A percentile compares a stretch with the other conserved stretches of the same genome.
Conservation (phyloP, 805 yeast genomes). For the Sungouiella blattae region DNA sequence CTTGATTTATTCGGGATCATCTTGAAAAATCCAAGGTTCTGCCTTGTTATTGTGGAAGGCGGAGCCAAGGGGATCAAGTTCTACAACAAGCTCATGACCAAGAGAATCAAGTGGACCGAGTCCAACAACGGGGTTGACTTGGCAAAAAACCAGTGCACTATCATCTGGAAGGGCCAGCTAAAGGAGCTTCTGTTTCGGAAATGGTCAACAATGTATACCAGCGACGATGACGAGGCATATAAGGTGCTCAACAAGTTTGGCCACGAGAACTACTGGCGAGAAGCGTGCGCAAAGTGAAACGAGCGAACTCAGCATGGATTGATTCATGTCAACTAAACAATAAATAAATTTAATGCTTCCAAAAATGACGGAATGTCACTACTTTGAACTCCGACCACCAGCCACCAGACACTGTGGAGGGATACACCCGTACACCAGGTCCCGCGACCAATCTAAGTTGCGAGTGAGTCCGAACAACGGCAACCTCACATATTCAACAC, state of each 20-base stretch:
- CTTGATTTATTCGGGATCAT: slow-evolving; percentile 62
- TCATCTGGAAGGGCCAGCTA: slow-evolving; percentile 73
- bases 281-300: slow-evolving; percentile 12
- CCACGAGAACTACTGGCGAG: slow-evolving; percentile 58
- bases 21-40: slow-evolving; percentile 42
- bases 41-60: slow-evolving; percentile 73
- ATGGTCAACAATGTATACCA: slow-evolving; percentile 65
- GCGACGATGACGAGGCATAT: slow-evolving; percentile 48
- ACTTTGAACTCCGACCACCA: too few relatives aligned
- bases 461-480: background rate
- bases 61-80: slow-evolving; percentile 57
- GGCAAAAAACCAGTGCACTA: slow-evolving; percentile 39
- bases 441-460: slow-evolving; percentile 1
- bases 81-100: slow-evolving; percentile 57
- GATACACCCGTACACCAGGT: slow-evolving; percentile 8
- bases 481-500: background rate
- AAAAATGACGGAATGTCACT: too few relatives aligned
- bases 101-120: slow-evolving; percentile 70
- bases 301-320: too few relatives aligned
- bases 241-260: slow-evolving; percentile 48
- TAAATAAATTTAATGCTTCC: too few relatives aligned
- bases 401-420: too few relatives aligned
- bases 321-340: too few relatives aligned
- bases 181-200: slow-evolving; percentile 50
- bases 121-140: slow-evolving; percentile 28